Evolutionary conservation across 495 filamentous ascomycete species (phyloP).

Genomic region (Penicillium mononematosum): DNA sequence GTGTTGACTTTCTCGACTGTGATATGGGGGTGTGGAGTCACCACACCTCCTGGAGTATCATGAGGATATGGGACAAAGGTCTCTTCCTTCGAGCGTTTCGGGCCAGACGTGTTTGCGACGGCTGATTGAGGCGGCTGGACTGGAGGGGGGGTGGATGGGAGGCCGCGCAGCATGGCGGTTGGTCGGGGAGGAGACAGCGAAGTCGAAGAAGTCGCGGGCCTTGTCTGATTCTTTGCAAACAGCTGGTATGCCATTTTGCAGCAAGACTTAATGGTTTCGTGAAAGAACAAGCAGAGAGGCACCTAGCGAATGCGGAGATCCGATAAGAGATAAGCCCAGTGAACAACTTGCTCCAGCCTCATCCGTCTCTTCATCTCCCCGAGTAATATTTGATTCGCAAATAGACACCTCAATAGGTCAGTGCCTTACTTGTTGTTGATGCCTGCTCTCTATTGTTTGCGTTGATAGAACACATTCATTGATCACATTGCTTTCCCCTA

Average conservation of each 20-base stretch:
- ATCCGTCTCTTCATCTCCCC: conserved; percentile 10
- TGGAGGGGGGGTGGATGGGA: conserved; percentile 35
- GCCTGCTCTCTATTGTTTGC: not conserved
- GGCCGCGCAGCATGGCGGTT: conserved; percentile 20
- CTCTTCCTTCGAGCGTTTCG: conserved; percentile 27
- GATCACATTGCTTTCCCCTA: conserved; percentile 8
- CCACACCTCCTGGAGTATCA: conserved; percentile 29
- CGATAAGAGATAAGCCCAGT: conserved; percentile 41
- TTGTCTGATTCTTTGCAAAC: conserved; percentile 37
- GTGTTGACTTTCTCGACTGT: conserved; percentile 59
- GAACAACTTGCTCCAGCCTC: conserved; percentile 26
- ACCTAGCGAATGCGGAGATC: conserved; percentile 38
- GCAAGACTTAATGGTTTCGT: not conserved
- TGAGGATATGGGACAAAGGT: conserved; percentile 38
- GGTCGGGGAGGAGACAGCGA: conserved; percentile 19
- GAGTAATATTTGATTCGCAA: conserved; percentile 4
- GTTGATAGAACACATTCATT: conserved; percentile 2
- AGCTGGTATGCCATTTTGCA: conserved; percentile 44
- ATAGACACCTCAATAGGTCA: conserved; percentile 20
- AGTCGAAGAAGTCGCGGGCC: conserved; percentile 30
- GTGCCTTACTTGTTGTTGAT: conserved; percentile 1
- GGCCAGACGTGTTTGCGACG: conserved; percentile 27
- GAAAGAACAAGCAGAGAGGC: conserved; percentile 12
- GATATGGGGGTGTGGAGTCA: conserved; percentile 41
- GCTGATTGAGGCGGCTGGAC: conserved; percentile 25